Evolutionary conservation across 148 eudicot genomes (phyloP).

Genomic region (Pouteria glomerata): DNA sequence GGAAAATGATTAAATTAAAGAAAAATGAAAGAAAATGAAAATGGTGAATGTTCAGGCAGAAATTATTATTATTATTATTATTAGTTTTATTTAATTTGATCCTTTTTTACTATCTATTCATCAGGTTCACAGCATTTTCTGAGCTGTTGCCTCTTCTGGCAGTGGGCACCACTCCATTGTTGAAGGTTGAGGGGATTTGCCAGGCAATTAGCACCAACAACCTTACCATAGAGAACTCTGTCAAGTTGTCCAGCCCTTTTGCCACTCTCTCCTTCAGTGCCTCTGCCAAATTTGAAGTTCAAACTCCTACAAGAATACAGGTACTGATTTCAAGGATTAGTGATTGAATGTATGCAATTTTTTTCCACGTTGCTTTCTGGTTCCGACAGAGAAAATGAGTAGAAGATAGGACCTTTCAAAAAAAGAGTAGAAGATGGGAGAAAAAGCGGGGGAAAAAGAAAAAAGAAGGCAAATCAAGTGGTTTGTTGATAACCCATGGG

Average conservation of each 20-base stretch:
- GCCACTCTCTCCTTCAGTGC: constrained; percentile 81
- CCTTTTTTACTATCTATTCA: constrained; percentile 7
- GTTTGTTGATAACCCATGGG: too few species aligned
- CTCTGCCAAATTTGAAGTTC: constrained; percentile 75
- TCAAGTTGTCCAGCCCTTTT: constrained; percentile 64
- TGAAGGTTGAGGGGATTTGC: constrained; percentile 71
- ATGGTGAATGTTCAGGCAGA: not conserved
- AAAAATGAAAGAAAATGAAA: too few species aligned
- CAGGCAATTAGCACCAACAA: constrained; percentile 59
- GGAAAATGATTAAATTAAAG: too few species aligned
- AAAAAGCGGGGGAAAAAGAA: not conserved
- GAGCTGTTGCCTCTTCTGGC: constrained; percentile 93
- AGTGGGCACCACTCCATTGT: constrained; percentile 47
- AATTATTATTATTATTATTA: too few species aligned
- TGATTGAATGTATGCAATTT: not conserved
- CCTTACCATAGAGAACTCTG: constrained; percentile 60
- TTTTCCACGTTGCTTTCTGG: not conserved
- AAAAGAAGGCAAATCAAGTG: not conserved
- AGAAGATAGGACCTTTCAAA: too few species aligned
- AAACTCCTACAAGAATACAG: constrained; percentile 87
- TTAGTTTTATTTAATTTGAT: constrained; percentile 17
- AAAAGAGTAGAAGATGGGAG: too few species aligned
- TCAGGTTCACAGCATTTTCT: constrained; percentile 93
- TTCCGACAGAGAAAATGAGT: not conserved
- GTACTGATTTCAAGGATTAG: constrained; percentile 26